These are phyloP conservation scores for Fusarium denticulatum DNA, from an alignment of 2,329 filamentous ascomycete genomes.

Conservation along the genomic window DNA sequence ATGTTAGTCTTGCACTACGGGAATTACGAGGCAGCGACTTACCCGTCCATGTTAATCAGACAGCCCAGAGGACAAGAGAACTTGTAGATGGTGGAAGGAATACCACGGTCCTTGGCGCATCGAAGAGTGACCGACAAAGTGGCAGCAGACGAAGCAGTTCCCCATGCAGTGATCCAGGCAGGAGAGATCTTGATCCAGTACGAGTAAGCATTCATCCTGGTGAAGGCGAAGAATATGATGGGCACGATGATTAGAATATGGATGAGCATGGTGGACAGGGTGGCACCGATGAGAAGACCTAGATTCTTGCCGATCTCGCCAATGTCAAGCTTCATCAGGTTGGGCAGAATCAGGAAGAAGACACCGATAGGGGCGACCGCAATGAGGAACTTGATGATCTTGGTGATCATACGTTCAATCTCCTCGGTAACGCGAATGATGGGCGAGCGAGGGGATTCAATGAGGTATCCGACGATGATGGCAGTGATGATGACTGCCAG, in stretches of 20 bases:
- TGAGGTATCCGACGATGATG: conserved; percentile 58
- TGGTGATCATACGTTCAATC: conserved; percentile 58
- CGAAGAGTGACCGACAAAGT: conserved; percentile 61
- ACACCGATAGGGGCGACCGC: conserved; percentile 61
- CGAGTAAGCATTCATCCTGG: conserved; percentile 57
- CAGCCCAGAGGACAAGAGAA: conserved; percentile 60
- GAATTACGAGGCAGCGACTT: background rate
- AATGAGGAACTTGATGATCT: conserved; percentile 59
- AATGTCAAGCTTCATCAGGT: conserved; percentile 60
- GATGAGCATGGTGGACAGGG: conserved; percentile 57
- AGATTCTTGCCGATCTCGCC: conserved; percentile 59
- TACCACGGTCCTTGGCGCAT: conserved; percentile 50
- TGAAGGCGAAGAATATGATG: conserved; percentile 53
- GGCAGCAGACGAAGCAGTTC: conserved; percentile 62
- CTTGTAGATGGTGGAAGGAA: conserved; percentile 56
- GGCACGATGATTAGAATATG: conserved; percentile 60
- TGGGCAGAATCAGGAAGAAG: conserved; percentile 64
- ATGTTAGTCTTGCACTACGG: conserved; percentile 8
- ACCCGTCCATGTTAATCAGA: conserved; percentile 62
- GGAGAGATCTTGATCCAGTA: conserved; percentile 60
- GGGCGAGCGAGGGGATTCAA: conserved; percentile 49
- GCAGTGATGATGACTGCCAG: conserved; percentile 59
- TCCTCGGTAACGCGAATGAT: conserved; percentile 57
- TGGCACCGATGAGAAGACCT: conserved; percentile 59
- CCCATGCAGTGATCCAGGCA: conserved; percentile 65